These are phyloP conservation scores for Neurospora sp. DNA, from an alignment of 495 filamentous ascomycete species.

Conservation along the genomic window DNA sequence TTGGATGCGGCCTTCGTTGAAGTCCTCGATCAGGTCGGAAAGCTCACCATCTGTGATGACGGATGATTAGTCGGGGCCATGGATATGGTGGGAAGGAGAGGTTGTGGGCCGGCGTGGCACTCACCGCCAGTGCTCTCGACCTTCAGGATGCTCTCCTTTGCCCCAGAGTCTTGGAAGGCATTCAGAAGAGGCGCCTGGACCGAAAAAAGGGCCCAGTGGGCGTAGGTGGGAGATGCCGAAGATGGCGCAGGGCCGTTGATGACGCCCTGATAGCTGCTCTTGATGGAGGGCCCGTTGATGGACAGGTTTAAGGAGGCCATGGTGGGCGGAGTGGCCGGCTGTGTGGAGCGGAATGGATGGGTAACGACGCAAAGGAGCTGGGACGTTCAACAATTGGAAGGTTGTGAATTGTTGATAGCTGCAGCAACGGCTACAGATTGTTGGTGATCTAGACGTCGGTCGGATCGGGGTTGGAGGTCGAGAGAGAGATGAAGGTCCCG, in stretches of 20 bases:
- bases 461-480: neutral
- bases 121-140: slow-evolving; percentile 83
- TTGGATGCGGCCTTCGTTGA: slow-evolving; percentile 91
- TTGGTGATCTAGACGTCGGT: neutral
- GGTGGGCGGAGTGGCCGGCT: slow-evolving; percentile 3
- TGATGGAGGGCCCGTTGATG: slow-evolving; percentile 81
- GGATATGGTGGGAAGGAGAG: neutral
- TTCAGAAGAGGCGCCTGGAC: slow-evolving; percentile 83
- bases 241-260: slow-evolving; percentile 61
- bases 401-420: neutral
- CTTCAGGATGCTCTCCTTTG: slow-evolving; percentile 90
- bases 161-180: slow-evolving; percentile 76
- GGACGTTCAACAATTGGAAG: neutral
- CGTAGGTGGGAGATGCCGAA: slow-evolving; percentile 45
- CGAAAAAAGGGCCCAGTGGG: slow-evolving; percentile 79
- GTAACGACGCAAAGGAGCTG: neutral
- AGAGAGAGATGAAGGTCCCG: neutral
- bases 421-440: neutral
- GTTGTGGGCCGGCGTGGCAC: slow-evolving; percentile 15
- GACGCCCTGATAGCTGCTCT: slow-evolving; percentile 81
- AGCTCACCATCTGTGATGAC: slow-evolving; percentile 71
- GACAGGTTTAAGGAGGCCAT: slow-evolving; percentile 95
- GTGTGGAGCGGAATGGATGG: neutral
- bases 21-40: slow-evolving; percentile 89
- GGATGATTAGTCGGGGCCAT: slow-evolving; percentile 4